Percentiles rank a stretch among this genome's conserved stretches.
Evolutionary conservation across 331 rosid species (phyloP).

Genomic region (Acacia pycnantha): DNA sequence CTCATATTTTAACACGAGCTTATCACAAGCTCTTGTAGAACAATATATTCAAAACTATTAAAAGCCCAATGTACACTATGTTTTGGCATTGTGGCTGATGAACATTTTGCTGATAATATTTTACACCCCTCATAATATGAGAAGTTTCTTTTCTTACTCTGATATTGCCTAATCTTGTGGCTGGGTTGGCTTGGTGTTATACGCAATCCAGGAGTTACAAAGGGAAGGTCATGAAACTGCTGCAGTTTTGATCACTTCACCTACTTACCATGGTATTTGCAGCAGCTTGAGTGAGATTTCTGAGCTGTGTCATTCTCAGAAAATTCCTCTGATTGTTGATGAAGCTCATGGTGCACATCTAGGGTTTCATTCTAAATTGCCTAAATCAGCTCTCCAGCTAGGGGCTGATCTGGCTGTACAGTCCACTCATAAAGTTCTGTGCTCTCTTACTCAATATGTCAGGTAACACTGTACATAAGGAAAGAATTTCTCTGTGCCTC

Average conservation of each 20-base stretch:
- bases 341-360: constrained; percentile 96
- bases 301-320: constrained; percentile 64
- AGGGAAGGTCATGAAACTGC: constrained; percentile 60
- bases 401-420: constrained; percentile 79
- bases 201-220: constrained; percentile 57
- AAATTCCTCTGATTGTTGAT: constrained; percentile 81
- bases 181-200: constrained; percentile 17
- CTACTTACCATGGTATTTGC: constrained; percentile 89
- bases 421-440: constrained; percentile 88
- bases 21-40: background rate
- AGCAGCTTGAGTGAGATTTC: constrained; percentile 62
- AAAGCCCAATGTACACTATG: background rate
- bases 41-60: background rate
- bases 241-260: constrained; percentile 83
- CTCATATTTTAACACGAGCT: background rate
- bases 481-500: constrained; percentile 63
- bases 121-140: background rate
- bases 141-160: background rate
- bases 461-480: constrained; percentile 54
- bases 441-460: constrained; percentile 84
- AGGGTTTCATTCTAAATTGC: constrained; percentile 74
- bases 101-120: constrained; percentile 2
- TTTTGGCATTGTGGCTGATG: background rate
- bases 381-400: constrained; percentile 78
- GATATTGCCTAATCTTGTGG: constrained; percentile 3